Conservation (phyloP, 2,329 filamentous ascomycete species). For the Ophiostoma piceae region DNA sequence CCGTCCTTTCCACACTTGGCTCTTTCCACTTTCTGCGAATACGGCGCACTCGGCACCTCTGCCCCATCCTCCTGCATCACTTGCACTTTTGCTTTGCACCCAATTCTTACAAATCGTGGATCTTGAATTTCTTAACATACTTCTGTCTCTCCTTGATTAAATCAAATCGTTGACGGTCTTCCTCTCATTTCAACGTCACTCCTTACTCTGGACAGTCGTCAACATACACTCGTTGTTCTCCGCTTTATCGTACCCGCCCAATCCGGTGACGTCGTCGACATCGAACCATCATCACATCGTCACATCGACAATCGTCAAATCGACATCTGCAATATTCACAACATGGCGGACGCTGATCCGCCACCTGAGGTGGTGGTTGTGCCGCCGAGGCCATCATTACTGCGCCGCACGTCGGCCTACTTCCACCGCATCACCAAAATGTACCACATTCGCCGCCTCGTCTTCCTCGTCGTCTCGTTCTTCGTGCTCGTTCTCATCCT, state of each 20-base stretch:
- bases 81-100: neutral
- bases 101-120: conserved; percentile 12
- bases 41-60: neutral
- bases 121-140: neutral
- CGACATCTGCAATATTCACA: neutral
- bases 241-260: conserved; percentile 5
- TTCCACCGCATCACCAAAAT: conserved; percentile 32
- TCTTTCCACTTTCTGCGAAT: neutral
- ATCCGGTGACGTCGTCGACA: conserved; percentile 8
- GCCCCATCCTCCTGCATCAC: conserved; percentile 11
- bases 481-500: conserved; percentile 43
- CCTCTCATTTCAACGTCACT: neutral
- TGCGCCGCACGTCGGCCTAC: conserved; percentile 19
- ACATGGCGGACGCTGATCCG: neutral
- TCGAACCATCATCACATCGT: neutral
- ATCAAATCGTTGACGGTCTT: neutral
- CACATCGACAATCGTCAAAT: neutral
- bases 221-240: neutral
- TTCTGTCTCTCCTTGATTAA: neutral
- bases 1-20: neutral
- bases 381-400: neutral
- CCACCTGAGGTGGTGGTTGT: neutral
- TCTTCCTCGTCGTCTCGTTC: conserved; percentile 34
- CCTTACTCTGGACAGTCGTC: conserved; percentile 1
- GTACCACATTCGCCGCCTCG: conserved; percentile 45